A percentile compares a stretch with the other conserved stretches of the same genome.
Conservation (phyloP, 228 moss, liverwort and hornwort species). For the Sphagnum magellanicum region DNA sequence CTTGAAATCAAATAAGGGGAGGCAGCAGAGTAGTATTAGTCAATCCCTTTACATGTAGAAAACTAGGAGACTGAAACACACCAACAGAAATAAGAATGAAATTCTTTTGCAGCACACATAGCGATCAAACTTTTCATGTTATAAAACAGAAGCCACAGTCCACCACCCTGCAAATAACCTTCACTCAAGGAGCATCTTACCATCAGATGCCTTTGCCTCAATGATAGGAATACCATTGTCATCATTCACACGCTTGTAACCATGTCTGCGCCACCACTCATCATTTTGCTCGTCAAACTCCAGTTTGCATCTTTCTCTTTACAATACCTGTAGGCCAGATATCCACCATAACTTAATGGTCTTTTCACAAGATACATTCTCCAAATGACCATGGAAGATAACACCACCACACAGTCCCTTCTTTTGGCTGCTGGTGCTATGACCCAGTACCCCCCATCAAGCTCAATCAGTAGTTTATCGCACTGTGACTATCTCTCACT, state of each 20-base stretch:
- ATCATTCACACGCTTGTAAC: slow-evolving; percentile 81
- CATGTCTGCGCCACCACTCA: slow-evolving; percentile 79
- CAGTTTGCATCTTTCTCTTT: slow-evolving; percentile 74
- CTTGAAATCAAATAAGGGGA: too few relatives aligned
- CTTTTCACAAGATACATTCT: not conserved
- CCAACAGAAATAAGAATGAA: too few relatives aligned
- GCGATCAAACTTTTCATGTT: too few relatives aligned
- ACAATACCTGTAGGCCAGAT: slow-evolving; percentile 38
- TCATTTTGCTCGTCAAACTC: slow-evolving; percentile 68
- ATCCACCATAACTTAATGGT: not conserved
- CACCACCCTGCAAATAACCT: too few relatives aligned
- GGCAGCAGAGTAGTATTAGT: too few relatives aligned
- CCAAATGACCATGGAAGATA: not conserved
- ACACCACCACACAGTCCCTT: not conserved
- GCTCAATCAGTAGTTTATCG: not conserved
- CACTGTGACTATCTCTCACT: not conserved
- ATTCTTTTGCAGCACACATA: too few relatives aligned
- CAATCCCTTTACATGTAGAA: too few relatives aligned
- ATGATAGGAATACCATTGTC: slow-evolving; percentile 67
- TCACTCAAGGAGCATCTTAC: slow-evolving; percentile 14
- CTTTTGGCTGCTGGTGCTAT: not conserved
- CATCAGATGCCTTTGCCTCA: slow-evolving; percentile 58
- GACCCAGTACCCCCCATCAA: not conserved
- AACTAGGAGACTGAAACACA: too few relatives aligned
- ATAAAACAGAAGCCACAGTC: too few relatives aligned